A percentile compares a stretch with the other conserved stretches of the same genome.
These are phyloP conservation scores for Chaetomiaceae sp. DNA, from an alignment of 2,329 filamentous ascomycete genomes.

Conservation along the genomic window DNA sequence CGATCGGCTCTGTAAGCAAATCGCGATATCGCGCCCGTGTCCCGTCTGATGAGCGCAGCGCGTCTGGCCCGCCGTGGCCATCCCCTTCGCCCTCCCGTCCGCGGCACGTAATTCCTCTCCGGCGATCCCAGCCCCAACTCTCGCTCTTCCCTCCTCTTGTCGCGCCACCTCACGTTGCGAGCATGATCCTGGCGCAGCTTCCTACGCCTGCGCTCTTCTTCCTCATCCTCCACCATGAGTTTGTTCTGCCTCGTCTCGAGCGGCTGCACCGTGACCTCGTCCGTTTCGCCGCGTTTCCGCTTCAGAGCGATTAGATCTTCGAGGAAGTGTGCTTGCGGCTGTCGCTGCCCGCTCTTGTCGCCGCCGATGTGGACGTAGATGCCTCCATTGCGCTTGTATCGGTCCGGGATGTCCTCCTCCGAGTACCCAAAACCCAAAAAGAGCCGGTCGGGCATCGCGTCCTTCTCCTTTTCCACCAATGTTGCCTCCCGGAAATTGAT, in stretches of 20 bases:
- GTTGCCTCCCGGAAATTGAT: conserved; percentile 63
- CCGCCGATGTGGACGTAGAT: conserved; percentile 43
- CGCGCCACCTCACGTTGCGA: conserved; percentile 22
- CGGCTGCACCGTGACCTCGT: conserved; percentile 59
- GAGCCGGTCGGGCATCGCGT: background rate
- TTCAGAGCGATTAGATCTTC: conserved; percentile 63
- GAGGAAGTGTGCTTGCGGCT: conserved; percentile 53
- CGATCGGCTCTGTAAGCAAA: conserved; percentile 1
- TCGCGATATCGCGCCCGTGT: conserved; percentile 14
- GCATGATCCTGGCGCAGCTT: conserved; percentile 27
- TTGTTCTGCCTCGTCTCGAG: conserved; percentile 31
- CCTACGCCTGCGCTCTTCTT: conserved; percentile 35
- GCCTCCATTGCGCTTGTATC: conserved; percentile 28
- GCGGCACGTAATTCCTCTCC: conserved; percentile 19
- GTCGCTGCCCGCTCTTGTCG: conserved; percentile 44
- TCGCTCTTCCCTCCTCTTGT: conserved; percentile 16
- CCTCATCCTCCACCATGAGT: conserved; percentile 39
- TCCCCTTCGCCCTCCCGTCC: conserved; percentile 12
- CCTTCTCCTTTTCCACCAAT: conserved; percentile 43
- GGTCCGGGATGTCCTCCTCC: conserved; percentile 23
- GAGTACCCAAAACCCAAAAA: conserved; percentile 5
- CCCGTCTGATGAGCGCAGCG: conserved; percentile 20
- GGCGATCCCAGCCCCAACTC: conserved; percentile 9
- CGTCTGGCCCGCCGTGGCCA: conserved; percentile 19
- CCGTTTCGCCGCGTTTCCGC: conserved; percentile 56